Base-by-base conservation (phyloP, 2,329 filamentous ascomycete genomes). In the Calycina herbarum region DNA sequence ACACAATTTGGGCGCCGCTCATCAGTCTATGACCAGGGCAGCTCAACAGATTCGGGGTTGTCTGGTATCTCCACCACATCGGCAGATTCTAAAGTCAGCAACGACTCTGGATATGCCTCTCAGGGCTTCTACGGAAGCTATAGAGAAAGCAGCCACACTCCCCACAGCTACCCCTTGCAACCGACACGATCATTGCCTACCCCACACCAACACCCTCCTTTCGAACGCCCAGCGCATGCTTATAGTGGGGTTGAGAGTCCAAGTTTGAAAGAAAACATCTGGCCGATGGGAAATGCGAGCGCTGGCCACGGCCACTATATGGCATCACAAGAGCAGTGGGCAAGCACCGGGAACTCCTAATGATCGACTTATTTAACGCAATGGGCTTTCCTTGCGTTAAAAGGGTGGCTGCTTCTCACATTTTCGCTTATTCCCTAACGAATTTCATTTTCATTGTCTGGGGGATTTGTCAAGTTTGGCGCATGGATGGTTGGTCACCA, bases 231-330 rank as follows among this genome's bases (percentile, higher is more conserved):
- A 20, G 51, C 63, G 15, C 66, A 69, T 15, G 48, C 68, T 2
- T 73, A 73, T 54, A 48, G 64, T 10, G 60, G 54, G 3, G 42
- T 67, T 8, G 71, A 72, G 2, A 70, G 58, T 51, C 40, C 68
- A 17, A 65, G 35, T 17, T 51, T 63, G 27, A 71, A 72, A 57
- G 69, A 73, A 17, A 68, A 66, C 29, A 68, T 73, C 33, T 73
- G 72, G 73, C 57, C 68, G 27, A 68, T 72, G 40, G 74, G 74
- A 8, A 73, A 74, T 61, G 48, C 69, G 13, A 72, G 71, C 57
- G 51, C 68, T 42, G 73, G 74, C 11, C 74, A 75, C 63, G 73
- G 70, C 20, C 73, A 75, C 59, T 74, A 73, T 38, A 67, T 72
- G 45, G 57, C 68, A 1, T 60, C 67, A 33, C 73, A 74, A 24